Conservation (phyloP, 495 filamentous ascomycete species). For the Amphirosellinia nigrospora region DNA sequence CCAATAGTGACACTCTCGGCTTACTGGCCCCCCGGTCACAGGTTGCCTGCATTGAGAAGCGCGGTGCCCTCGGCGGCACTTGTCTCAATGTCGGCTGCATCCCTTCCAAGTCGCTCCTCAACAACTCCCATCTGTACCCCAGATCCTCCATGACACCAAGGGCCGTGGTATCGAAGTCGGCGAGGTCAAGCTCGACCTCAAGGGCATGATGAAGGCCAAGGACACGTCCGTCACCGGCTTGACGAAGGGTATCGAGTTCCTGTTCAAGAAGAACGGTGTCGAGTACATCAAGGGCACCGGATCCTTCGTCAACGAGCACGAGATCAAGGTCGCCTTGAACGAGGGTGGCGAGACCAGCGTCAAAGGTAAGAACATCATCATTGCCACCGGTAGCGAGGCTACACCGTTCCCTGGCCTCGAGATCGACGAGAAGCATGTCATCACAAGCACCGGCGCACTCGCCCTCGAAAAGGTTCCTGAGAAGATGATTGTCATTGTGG, state of each 20-base stretch:
- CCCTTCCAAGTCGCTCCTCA: conserved; percentile 97
- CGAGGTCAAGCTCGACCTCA: conserved; percentile 93
- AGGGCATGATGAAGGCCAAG: conserved; percentile 97
- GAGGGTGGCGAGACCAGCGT: conserved; percentile 88
- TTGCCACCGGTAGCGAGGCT: conserved; percentile 91
- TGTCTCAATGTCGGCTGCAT: conserved; percentile 99
- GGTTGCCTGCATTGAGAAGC: conserved; percentile 99
- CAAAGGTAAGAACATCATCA: conserved; percentile 93
- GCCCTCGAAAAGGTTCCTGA: conserved; percentile 88
- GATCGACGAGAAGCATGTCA: conserved; percentile 95
- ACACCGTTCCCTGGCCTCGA: conserved; percentile 96
- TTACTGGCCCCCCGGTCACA: too few relatives aligned
- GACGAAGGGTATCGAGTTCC: conserved; percentile 96
- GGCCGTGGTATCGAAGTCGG: conserved; percentile 92
- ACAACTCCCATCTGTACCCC: conserved; percentile 99
- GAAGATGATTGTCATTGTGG: conserved; percentile 97
- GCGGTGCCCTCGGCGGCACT: conserved; percentile 91
- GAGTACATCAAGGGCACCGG: conserved; percentile 95
- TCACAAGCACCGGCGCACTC: conserved; percentile 95
- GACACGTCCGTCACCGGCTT: conserved; percentile 85
- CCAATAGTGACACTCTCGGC: too few relatives aligned
- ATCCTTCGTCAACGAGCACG: conserved; percentile 86
- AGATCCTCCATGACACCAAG: conserved; percentile 96
- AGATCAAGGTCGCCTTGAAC: conserved; percentile 84
- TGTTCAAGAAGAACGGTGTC: conserved; percentile 98